A percentile compares a stretch with the other conserved stretches of the same genome.
phyloP scores from a whole-genome alignment of 164 flowering plant species.

The Chimonanthus praecox region DNA sequence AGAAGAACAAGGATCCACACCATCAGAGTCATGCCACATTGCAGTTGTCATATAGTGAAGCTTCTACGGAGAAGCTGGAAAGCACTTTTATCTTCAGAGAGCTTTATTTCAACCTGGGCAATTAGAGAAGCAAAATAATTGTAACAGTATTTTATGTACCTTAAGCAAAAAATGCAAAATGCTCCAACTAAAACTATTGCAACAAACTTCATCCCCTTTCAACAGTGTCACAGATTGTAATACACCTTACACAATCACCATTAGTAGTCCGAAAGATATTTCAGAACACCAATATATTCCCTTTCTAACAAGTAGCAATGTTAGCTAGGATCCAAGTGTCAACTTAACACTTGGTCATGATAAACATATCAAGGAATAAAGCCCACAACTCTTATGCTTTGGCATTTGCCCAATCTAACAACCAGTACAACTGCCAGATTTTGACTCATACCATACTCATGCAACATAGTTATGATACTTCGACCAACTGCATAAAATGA shows the following conservation, averaged over 20 bases:
- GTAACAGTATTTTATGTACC: not conserved
- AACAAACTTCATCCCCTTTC: too few species aligned
- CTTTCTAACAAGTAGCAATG: not conserved
- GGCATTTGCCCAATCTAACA: too few species aligned
- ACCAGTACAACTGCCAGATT: too few species aligned
- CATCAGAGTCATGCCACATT: conserved; percentile 41
- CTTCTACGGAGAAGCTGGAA: conserved; percentile 57
- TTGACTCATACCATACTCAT: too few species aligned
- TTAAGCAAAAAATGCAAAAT: too few species aligned
- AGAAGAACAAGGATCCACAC: conserved; percentile 41
- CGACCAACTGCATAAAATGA: too few species aligned
- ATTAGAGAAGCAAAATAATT: not conserved
- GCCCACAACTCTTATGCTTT: too few species aligned
- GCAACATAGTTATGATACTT: too few species aligned
- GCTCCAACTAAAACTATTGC: not conserved
- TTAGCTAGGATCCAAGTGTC: not conserved
- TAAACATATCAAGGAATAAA: not conserved
- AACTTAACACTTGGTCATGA: not conserved
- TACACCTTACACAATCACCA: too few species aligned
- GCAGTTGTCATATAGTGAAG: conserved; percentile 57
- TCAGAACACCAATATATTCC: too few species aligned
- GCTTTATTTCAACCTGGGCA: conserved; percentile 79
- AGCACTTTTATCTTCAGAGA: conserved; percentile 36
- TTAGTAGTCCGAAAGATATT: too few species aligned
- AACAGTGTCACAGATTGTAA: too few species aligned